Percentiles rank a stretch among this genome's conserved stretches.
phyloP scores from a whole-genome alignment of 805 yeast genomes.

The Candida wancherniae region DNA sequence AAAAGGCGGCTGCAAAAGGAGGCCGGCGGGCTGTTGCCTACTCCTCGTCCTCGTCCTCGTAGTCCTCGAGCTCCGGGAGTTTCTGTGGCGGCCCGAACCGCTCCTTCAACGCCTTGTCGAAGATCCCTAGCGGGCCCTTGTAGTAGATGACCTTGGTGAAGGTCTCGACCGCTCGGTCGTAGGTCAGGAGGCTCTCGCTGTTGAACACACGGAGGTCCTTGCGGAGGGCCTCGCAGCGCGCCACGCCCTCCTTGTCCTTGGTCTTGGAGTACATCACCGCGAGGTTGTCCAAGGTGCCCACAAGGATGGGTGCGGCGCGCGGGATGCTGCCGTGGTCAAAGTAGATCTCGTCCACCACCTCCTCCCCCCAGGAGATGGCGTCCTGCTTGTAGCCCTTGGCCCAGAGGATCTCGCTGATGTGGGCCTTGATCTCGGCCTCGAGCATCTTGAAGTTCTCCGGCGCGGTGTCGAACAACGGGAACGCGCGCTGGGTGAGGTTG shows the following conservation, averaged over 20 bases:
- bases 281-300: constrained; percentile 29
- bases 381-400: constrained; percentile 33
- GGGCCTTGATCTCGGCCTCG: constrained; percentile 33
- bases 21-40: neutral
- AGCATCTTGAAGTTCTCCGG: constrained; percentile 23
- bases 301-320: constrained; percentile 26
- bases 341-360: constrained; percentile 34
- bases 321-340: constrained; percentile 24
- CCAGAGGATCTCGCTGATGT: constrained; percentile 40
- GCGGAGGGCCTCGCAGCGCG: constrained; percentile 26
- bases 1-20: neutral
- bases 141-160: constrained; percentile 36
- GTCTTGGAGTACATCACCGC: constrained; percentile 27
- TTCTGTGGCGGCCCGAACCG: constrained; percentile 33
- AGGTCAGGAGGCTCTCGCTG: constrained; percentile 26
- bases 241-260: constrained; percentile 20
- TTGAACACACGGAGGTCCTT: constrained; percentile 25
- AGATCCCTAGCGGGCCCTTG: constrained; percentile 39
- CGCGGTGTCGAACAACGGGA: constrained; percentile 36
- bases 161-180: constrained; percentile 28
- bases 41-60: constrained; percentile 39
- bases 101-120: constrained; percentile 37
- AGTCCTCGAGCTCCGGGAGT: constrained; percentile 36
- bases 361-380: constrained; percentile 41
- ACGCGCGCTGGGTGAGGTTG: constrained; percentile 21